phyloP scores from a whole-genome alignment of 768 basidiomycete genomes.

The Pisolithus microcarpus region DNA sequence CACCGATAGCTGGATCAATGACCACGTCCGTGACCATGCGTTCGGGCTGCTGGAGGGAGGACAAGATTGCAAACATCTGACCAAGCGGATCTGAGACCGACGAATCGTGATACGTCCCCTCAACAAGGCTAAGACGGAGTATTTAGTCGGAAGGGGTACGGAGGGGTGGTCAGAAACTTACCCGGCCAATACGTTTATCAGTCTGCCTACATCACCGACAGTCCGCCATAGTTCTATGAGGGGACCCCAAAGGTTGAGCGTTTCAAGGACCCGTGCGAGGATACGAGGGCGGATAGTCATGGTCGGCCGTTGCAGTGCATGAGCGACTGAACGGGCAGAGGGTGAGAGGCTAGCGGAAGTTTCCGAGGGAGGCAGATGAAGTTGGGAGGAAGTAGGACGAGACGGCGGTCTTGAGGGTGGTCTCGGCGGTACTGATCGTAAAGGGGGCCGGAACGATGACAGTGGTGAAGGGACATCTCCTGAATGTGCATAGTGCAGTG shows the following conservation, averaged over 20 bases:
- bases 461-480: constrained; percentile 18
- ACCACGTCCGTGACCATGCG: not conserved
- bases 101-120: constrained; percentile 20
- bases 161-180: constrained; percentile 8
- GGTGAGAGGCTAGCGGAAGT: not conserved
- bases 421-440: constrained; percentile 12
- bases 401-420: constrained; percentile 17
- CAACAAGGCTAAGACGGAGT: constrained; percentile 13
- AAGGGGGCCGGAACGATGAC: constrained; percentile 12
- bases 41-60: constrained; percentile 4
- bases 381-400: constrained; percentile 5
- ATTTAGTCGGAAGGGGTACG: not conserved
- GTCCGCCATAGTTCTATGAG: constrained; percentile 24
- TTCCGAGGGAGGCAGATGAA: constrained; percentile 8
- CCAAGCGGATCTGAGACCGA: constrained; percentile 20
- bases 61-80: constrained; percentile 23
- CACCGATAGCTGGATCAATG: constrained; percentile 5
- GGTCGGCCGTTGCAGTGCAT: not conserved
- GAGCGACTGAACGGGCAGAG: not conserved
- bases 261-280: constrained; percentile 15
- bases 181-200: constrained; percentile 20
- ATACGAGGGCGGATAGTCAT: constrained; percentile 9
- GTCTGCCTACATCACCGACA: constrained; percentile 13
- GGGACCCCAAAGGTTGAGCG: constrained; percentile 16
- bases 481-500: constrained; percentile 21